Base-by-base conservation (phyloP, 345 rosid genomes). In the Hypericum perforatum region DNA sequence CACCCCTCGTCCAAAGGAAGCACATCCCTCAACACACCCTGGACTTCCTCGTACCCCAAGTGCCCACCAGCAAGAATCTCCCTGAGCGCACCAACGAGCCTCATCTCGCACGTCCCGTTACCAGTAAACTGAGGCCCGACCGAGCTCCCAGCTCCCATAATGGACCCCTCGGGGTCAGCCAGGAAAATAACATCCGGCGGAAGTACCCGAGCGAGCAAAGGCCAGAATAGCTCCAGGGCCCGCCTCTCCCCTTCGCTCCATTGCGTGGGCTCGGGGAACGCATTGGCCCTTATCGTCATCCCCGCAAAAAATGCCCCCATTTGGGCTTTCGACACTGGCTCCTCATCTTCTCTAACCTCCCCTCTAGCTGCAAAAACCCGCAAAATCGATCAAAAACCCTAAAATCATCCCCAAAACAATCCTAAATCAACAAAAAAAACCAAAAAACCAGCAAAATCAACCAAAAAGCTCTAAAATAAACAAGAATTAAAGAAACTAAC, bases 21-120 rank as follows among this genome's bases (percentile, higher is more conserved):
- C 64, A 87, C 85, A 6, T 91, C 95, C 67, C 74, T 81, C 13
- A 91, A 57, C 61, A 87, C 85, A 74, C 95, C 98, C 63, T 81
- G 86, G 56, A 84, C 96, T 65, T 90, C 98, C 64, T 87, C 96
- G 49, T 76, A 91, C 22, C 98, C 96, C 43, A 91, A 83, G 55
- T 91, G 96, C 52, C 98, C 95, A 41, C 98, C 98, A 5, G 92
- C 98, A 67, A 91, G 72, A 46, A 91, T 71, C 82, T 87, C 98
- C 72, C 98, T 81, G 8, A 91, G 70, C 9, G 88, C 94, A 66
- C 98, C 98, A 62, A 87, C 95, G 80, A 88, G 68, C 69, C 96
- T 81, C 96, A 91, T 91, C 65, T 91, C 98, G 48, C 57, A 57
- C 14, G 81, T 59, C 56, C 65, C 74, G 67, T 68, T 85, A 41